Conservation (phyloP, 1,284 basidiomycete species). For the Xerocomus nothofagi region DNA sequence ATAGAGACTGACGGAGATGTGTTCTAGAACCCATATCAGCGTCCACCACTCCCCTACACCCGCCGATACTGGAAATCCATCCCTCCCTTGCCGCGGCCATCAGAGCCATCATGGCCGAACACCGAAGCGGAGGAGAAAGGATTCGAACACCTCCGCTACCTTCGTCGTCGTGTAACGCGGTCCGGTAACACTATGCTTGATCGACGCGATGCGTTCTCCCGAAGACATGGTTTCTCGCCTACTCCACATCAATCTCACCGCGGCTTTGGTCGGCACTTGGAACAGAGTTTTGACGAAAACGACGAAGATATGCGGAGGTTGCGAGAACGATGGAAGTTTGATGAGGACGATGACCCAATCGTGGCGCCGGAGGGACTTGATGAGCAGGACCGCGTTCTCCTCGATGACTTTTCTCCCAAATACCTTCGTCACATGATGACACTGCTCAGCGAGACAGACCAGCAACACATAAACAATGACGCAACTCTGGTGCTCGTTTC, state of each 20-base stretch:
- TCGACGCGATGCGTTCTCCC: conserved; percentile 50
- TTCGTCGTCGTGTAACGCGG: conserved; percentile 78
- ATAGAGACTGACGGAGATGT: background rate
- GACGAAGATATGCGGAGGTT: conserved; percentile 46
- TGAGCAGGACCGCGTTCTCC: conserved; percentile 63
- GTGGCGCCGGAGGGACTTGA: conserved; percentile 61
- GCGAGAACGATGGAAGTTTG: conserved; percentile 69
- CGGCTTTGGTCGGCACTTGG: conserved; percentile 20
- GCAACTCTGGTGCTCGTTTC: conserved; percentile 40
- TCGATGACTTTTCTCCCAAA: conserved; percentile 70
- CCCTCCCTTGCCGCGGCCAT: conserved; percentile 39
- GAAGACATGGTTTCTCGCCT: conserved; percentile 28
- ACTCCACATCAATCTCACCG: conserved; percentile 9
- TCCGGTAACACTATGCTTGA: conserved; percentile 82
- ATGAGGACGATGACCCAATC: conserved; percentile 59
- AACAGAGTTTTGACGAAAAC: conserved; percentile 37
- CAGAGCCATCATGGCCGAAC: conserved; percentile 36
- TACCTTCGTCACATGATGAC: conserved; percentile 60
- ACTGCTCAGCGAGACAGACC: conserved; percentile 48
- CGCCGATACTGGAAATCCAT: conserved; percentile 67
- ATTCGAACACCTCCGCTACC: conserved; percentile 46
- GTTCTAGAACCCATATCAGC: conserved; percentile 62
- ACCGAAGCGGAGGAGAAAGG: conserved; percentile 35
- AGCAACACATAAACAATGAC: conserved; percentile 45
- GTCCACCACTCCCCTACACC: conserved; percentile 45